These are phyloP conservation scores for Amanita muscaria DNA, from an alignment of 768 basidiomycete species.

Conservation along the genomic window DNA sequence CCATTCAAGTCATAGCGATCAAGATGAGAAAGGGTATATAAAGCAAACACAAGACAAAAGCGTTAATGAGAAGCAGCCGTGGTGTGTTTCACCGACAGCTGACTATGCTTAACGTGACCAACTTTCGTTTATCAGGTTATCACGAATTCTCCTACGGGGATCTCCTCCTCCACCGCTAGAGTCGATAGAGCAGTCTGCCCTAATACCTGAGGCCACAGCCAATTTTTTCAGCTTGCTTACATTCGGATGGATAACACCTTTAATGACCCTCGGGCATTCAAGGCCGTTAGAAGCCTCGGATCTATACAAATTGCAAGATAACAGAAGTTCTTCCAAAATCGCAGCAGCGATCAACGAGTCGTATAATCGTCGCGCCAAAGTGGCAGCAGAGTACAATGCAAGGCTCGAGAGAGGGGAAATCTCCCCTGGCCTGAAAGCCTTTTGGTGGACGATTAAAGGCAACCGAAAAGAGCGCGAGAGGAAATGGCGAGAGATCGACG, in stretches of 20 bases:
- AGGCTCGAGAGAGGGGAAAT: constrained; percentile 59
- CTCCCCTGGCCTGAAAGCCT: constrained; percentile 39
- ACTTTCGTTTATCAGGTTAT: neutral
- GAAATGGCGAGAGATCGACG: constrained; percentile 54
- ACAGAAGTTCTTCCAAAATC: constrained; percentile 49
- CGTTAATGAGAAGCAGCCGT: neutral
- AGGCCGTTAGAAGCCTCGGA: constrained; percentile 76
- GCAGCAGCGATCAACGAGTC: constrained; percentile 56
- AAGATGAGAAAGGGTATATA: neutral
- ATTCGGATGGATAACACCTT: constrained; percentile 68
- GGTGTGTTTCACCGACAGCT: neutral
- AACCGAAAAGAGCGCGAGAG: constrained; percentile 47
- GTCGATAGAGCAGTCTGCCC: constrained; percentile 49
- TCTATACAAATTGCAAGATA: constrained; percentile 67
- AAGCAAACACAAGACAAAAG: neutral
- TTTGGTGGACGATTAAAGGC: constrained; percentile 57
- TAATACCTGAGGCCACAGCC: constrained; percentile 63
- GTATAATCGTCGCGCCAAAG: constrained; percentile 47
- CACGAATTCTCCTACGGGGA: constrained; percentile 14
- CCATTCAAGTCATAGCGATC: neutral
- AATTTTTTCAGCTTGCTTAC: constrained; percentile 49
- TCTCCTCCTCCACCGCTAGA: constrained; percentile 34
- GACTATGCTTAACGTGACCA: neutral
- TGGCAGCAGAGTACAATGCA: constrained; percentile 63
- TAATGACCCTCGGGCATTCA: constrained; percentile 68